These are phyloP conservation scores for Remersonia thermophila DNA, from an alignment of 2,329 filamentous ascomycete species.

Conservation along the genomic window DNA sequence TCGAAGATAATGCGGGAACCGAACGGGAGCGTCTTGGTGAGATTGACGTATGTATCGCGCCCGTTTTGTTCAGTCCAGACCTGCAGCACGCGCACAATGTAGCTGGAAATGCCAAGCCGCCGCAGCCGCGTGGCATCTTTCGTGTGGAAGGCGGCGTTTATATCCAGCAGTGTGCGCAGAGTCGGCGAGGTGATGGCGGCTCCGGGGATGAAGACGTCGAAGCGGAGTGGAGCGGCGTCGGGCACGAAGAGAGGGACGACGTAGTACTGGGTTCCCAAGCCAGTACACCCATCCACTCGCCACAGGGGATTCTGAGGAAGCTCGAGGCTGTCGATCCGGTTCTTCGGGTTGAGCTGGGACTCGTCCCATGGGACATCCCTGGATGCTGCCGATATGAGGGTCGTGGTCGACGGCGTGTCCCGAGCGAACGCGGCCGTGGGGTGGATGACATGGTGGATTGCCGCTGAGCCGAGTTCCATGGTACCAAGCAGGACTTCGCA, in stretches of 20 bases:
- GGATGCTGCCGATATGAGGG: not conserved
- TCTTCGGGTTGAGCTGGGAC: constrained; percentile 47
- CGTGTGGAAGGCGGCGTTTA: constrained; percentile 42
- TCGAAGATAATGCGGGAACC: constrained; percentile 45
- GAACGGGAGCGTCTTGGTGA: constrained; percentile 40
- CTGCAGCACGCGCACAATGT: constrained; percentile 43
- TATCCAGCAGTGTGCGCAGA: constrained; percentile 35
- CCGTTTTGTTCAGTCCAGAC: constrained; percentile 31
- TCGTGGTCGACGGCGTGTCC: constrained; percentile 1
- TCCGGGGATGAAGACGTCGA: constrained; percentile 47
- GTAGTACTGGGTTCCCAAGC: constrained; percentile 46
- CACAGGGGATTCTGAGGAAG: constrained; percentile 34
- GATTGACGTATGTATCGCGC: constrained; percentile 17
- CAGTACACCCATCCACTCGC: constrained; percentile 47
- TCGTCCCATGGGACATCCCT: constrained; percentile 27
- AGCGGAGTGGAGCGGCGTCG: constrained; percentile 35
- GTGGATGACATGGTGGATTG: constrained; percentile 44
- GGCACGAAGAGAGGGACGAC: constrained; percentile 40
- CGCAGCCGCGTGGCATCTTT: constrained; percentile 36
- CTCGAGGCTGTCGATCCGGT: constrained; percentile 45
- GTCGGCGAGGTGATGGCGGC: constrained; percentile 28
- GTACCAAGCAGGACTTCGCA: not conserved
- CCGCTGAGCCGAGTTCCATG: constrained; percentile 42
- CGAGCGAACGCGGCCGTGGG: constrained; percentile 41
- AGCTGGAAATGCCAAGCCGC: constrained; percentile 37